phyloP scores from a whole-genome alignment of 805 yeast species.

The Yarrowia alimentaria region DNA sequence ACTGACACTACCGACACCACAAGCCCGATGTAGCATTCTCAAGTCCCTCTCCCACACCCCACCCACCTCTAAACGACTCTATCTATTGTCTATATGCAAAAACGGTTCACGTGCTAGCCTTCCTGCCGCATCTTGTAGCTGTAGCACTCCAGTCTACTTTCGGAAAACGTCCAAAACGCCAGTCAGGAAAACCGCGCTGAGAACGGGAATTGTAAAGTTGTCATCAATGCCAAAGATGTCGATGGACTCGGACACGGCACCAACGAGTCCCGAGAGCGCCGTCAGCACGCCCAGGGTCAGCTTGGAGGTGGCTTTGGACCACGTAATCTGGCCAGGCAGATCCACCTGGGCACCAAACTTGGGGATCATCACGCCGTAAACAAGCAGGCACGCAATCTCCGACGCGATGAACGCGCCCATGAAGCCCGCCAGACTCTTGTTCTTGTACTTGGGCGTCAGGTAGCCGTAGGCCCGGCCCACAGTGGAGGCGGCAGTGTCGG shows the following conservation, averaged over 20 bases:
- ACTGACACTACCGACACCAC: too few species aligned
- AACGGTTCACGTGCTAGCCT: background rate
- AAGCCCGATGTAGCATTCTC: too few species aligned
- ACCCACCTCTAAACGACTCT: too few species aligned
- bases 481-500: constrained; percentile 95
- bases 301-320: constrained; percentile 61
- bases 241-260: constrained; percentile 82
- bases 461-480: constrained; percentile 84
- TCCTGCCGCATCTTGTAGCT: background rate
- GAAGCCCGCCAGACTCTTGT: constrained; percentile 88
- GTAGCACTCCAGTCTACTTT: background rate
- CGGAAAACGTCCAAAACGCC: constrained; percentile 6
- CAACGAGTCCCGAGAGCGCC: constrained; percentile 70
- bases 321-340: constrained; percentile 56
- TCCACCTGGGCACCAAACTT: constrained; percentile 51
- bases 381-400: constrained; percentile 56
- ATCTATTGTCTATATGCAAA: too few species aligned
- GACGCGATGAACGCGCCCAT: constrained; percentile 82
- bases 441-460: constrained; percentile 70
- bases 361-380: constrained; percentile 77
- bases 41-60: too few species aligned
- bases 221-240: constrained; percentile 80
- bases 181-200: constrained; percentile 66
- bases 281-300: constrained; percentile 56
- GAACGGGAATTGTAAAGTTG: constrained; percentile 88